Conservation (phyloP, 768 basidiomycete species). For the Lactarius sp. region DNA sequence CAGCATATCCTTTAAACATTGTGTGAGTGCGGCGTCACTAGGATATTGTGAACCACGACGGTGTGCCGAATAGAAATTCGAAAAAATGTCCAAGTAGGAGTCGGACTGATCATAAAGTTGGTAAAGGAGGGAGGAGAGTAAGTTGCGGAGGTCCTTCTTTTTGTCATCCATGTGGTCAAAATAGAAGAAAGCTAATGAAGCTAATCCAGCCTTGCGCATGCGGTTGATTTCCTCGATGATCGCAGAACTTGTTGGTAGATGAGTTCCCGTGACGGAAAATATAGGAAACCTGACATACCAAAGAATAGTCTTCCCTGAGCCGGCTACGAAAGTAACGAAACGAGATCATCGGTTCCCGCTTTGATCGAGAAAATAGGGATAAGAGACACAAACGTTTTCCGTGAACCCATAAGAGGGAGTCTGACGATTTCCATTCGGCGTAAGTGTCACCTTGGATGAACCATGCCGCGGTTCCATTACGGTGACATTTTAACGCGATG, state of each 20-base stretch:
- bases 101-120: no score
- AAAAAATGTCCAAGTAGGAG: no score
- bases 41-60: no score
- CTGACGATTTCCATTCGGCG: not conserved
- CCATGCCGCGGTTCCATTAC: not conserved
- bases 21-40: no score
- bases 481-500: not conserved
- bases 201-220: no score
- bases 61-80: no score
- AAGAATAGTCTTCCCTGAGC: not conserved
- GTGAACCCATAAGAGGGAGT: slow-evolving; percentile 1
- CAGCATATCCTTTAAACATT: no score
- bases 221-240: no score
- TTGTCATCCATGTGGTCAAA: no score
- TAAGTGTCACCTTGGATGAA: not conserved
- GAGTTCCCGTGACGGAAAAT: not conserved
- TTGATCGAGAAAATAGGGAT: not conserved
- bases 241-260: not conserved
- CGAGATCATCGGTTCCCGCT: not conserved
- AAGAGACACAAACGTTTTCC: not conserved
- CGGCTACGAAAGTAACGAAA: slow-evolving; percentile 1
- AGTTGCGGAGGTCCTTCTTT: not conserved
- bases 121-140: not conserved
- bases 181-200: no score
- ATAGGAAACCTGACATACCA: no score